Evolutionary conservation across 2,329 filamentous ascomycete species (phyloP).

Genomic region (Fusarium sp.): DNA sequence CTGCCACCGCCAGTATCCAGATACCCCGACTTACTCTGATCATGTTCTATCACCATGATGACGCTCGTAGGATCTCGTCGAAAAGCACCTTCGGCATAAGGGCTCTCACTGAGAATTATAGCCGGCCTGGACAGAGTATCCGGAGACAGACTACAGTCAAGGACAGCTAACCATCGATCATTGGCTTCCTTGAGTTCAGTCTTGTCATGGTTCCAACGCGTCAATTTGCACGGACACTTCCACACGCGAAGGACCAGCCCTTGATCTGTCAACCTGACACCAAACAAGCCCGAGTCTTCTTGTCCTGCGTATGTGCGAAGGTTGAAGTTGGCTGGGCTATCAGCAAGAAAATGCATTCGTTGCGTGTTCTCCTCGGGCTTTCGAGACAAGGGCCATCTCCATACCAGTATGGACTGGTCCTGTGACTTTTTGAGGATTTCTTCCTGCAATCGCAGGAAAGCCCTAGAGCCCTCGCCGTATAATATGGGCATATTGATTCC

Average conservation of each 20-base stretch:
- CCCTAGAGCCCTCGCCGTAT: slow-evolving; percentile 52
- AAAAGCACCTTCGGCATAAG: slow-evolving; percentile 35
- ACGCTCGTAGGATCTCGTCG: slow-evolving; percentile 42
- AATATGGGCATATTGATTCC: slow-evolving; percentile 53
- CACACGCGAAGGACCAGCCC: slow-evolving; percentile 45
- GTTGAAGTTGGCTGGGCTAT: slow-evolving; percentile 45
- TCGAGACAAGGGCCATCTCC: slow-evolving; percentile 38
- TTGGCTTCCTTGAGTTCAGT: slow-evolving; percentile 39
- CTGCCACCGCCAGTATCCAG: slow-evolving; percentile 36
- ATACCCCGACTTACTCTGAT: slow-evolving; percentile 40
- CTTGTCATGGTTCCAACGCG: slow-evolving; percentile 41
- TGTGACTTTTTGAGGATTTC: slow-evolving; percentile 51
- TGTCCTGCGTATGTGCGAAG: slow-evolving; percentile 44
- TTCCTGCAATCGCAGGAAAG: slow-evolving; percentile 52
- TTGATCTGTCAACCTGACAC: slow-evolving; percentile 39
- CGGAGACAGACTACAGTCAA: slow-evolving; percentile 47
- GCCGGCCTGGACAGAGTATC: slow-evolving; percentile 46
- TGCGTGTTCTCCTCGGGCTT: slow-evolving; percentile 28
- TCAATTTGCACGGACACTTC: slow-evolving; percentile 46
- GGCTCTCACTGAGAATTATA: slow-evolving; percentile 43
- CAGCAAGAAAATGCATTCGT: slow-evolving; percentile 44
- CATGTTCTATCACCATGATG: slow-evolving; percentile 46
- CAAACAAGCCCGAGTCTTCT: slow-evolving; percentile 41
- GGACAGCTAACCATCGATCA: slow-evolving; percentile 43
- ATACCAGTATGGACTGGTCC: slow-evolving; percentile 54